A percentile compares a stretch with the other conserved stretches of the same genome.
These are phyloP conservation scores for Osmanthus fragrans DNA, from an alignment of 257 asterid species.

Conservation along the genomic window DNA sequence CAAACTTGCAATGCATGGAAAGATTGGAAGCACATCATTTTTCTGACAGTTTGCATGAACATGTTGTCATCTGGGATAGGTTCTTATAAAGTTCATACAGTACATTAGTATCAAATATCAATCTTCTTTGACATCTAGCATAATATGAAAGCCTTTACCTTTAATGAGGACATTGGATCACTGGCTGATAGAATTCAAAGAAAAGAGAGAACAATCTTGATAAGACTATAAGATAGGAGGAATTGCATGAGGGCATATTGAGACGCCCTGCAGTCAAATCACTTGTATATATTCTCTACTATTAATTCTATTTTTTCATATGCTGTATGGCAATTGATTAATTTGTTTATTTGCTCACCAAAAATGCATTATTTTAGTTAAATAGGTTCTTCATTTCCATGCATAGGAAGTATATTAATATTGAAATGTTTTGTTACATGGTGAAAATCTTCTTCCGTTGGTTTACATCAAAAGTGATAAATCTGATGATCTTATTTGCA, in stretches of 20 bases:
- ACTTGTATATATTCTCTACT: background rate
- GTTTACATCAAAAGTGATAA: background rate
- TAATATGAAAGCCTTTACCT: conserved; percentile 2
- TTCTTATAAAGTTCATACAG: too few relatives aligned
- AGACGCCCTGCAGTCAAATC: too few relatives aligned
- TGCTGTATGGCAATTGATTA: background rate
- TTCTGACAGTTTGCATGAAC: too few relatives aligned
- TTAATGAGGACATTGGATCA: background rate
- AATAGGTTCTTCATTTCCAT: background rate
- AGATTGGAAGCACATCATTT: too few relatives aligned
- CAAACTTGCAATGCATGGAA: too few relatives aligned
- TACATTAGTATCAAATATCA: too few relatives aligned
- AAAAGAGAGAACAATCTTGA: background rate
- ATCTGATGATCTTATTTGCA: background rate
- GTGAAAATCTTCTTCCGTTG: background rate
- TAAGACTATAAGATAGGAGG: background rate
- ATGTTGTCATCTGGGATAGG: too few relatives aligned
- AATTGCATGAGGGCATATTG: background rate
- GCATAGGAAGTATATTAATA: background rate
- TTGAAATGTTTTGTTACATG: background rate
- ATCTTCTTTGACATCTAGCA: background rate
- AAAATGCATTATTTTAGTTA: background rate
- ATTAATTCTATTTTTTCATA: background rate
- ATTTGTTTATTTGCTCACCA: background rate
- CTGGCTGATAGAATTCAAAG: background rate